Percentiles rank a stretch among this genome's conserved stretches.
Evolutionary conservation across 345 rosid species (phyloP).

Genomic region (Eucalyptus urophylla): DNA sequence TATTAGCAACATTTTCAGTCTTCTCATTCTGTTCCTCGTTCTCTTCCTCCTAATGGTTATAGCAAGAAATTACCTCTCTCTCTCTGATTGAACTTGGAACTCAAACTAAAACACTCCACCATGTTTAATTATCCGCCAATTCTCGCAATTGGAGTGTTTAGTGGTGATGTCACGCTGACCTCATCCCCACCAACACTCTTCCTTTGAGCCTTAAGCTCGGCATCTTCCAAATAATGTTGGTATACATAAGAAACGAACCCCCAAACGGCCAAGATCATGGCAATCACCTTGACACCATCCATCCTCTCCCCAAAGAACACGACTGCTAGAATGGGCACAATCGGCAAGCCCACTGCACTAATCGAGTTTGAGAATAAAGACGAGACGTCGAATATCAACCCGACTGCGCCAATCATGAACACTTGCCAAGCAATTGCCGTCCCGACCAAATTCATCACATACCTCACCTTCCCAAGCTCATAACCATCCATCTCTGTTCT

Average conservation of each 20-base stretch:
- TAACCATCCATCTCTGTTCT: conserved; percentile 14
- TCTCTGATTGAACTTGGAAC: not conserved
- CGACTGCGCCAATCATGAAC: conserved; percentile 15
- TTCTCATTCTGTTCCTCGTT: not conserved
- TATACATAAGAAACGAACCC: conserved; percentile 28
- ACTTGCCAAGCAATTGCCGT: conserved; percentile 23
- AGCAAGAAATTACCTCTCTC: not conserved
- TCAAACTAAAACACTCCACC: not conserved
- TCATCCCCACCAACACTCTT: not conserved
- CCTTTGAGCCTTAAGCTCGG: not conserved
- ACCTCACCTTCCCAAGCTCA: conserved; percentile 13
- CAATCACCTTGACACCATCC: conserved; percentile 17
- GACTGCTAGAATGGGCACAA: conserved; percentile 27
- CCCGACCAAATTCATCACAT: conserved; percentile 20
- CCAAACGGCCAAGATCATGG: conserved; percentile 34
- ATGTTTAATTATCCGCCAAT: not conserved
- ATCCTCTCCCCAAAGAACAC: conserved; percentile 24
- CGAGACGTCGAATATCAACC: conserved; percentile 25
- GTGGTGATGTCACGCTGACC: not conserved
- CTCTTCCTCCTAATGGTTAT: not conserved
- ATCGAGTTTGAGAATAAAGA: conserved; percentile 23
- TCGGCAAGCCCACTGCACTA: conserved; percentile 19
- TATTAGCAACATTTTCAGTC: not conserved
- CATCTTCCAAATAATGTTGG: conserved; percentile 24
- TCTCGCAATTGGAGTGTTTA: not conserved